These are phyloP conservation scores for Pseudocercospora macadamiae DNA, from an alignment of 2,329 filamentous ascomycete genomes.

Conservation along the genomic window DNA sequence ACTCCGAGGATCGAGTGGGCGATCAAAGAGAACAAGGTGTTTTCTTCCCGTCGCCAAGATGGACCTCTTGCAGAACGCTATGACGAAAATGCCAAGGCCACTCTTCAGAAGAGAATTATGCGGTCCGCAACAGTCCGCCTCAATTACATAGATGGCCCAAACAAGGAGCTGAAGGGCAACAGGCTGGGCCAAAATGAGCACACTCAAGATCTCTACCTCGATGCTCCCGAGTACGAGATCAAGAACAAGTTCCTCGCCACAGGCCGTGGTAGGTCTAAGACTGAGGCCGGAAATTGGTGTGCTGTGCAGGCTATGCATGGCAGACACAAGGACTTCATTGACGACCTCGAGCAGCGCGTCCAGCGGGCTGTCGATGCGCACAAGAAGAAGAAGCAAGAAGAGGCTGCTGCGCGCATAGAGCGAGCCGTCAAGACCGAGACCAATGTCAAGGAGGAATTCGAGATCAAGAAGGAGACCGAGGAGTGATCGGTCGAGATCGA, in stretches of 20 bases:
- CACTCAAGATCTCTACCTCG: conserved; percentile 66
- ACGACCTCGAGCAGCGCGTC: conserved; percentile 32
- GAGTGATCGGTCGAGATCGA: no score
- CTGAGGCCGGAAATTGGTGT: conserved; percentile 69
- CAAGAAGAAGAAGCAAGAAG: neutral
- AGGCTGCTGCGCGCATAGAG: neutral
- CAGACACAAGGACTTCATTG: conserved; percentile 40
- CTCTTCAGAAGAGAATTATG: conserved; percentile 39
- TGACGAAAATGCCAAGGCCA: conserved; percentile 44
- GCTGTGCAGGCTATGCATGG: conserved; percentile 62
- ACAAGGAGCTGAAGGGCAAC: conserved; percentile 60
- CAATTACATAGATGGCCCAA: conserved; percentile 55
- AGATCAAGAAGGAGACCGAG: neutral
- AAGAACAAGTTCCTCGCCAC: conserved; percentile 63
- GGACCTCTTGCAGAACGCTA: conserved; percentile 37
- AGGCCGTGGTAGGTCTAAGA: conserved; percentile 68
- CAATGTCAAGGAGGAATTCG: neutral
- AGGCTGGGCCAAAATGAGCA: conserved; percentile 54
- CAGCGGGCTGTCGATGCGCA: conserved; percentile 20
- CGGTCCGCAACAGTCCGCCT: conserved; percentile 40
- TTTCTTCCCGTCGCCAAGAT: conserved; percentile 24
- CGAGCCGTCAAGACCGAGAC: neutral
- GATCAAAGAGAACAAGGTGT: conserved; percentile 9
- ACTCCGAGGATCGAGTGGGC: conserved; percentile 56
- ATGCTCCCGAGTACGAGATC: conserved; percentile 65